Base-by-base conservation (phyloP, 2,329 filamentous ascomycete species). In the Leptographium flavum region DNA sequence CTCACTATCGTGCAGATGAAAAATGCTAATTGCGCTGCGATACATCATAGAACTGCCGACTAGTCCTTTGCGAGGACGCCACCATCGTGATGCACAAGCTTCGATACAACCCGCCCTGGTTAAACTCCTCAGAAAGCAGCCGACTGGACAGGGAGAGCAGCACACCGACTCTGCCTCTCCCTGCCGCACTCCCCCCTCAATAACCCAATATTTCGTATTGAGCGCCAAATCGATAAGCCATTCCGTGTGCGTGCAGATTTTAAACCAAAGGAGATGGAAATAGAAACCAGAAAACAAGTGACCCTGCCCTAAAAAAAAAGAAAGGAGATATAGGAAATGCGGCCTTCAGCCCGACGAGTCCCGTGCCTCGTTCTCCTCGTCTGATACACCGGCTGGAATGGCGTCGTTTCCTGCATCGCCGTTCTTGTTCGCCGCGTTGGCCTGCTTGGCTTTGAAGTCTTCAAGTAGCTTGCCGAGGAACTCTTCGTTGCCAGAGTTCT, bases 401-500 rank as follows among this genome's bases (percentile, higher is more conserved):
- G 45, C 52, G 47, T 45, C 57, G 47, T 65, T 61, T 39, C 62
- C 22, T 9, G 22, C 23, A 17, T 22, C 23, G 13, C 23, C 21
- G 15, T 30, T 36, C 14, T 22, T 31, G 39, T 15, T 14, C 9
- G 27, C 28, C 11, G 23, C 37, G 31, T 23, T 50, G 19, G 45
- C 23, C 25, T 51, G 48, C 52, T 52, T 55, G 45, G 55, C 51
- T 44, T 57, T 58, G 44, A 70, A 69, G 51, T 74, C 73, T 52
- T 73, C 71, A 53, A 71, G 65, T 43, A 75, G 59, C 47, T 67
- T 64, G 30, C 67, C 60, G 39, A 75, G 63, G 47, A 73, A 65
- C 33, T 62, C 61, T 38, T 75, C 71, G 53, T 66, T 71, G 52
- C 70, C 70, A 51, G 81, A 81, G 54, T 86, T 85, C 71, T 88